phyloP scores from a whole-genome alignment of 2,329 filamentous ascomycete genomes.

The Ophiocordyceps camponoti-saundersi region DNA sequence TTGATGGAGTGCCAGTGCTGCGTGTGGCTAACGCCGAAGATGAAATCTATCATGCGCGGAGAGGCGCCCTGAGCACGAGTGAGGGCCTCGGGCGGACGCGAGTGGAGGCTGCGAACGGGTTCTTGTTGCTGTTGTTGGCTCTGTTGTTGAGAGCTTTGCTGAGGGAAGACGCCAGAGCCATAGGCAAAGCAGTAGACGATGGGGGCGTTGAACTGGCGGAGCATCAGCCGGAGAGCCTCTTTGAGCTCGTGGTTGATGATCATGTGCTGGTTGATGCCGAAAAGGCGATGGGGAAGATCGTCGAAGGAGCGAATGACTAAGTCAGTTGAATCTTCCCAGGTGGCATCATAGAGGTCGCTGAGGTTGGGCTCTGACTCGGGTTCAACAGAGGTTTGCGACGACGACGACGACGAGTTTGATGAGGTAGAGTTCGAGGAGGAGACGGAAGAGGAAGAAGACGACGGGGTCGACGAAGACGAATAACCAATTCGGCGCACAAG shows the following conservation, averaged over 20 bases:
- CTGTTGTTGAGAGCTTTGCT: slow-evolving; percentile 32
- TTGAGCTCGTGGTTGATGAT: slow-evolving; percentile 92
- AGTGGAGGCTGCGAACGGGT: slow-evolving; percentile 50
- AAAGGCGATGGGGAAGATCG: slow-evolving; percentile 34
- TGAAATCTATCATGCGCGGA: slow-evolving; percentile 97
- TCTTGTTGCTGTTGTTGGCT: slow-evolving; percentile 34
- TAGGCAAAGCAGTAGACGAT: slow-evolving; percentile 97
- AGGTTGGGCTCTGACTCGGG: slow-evolving; percentile 3
- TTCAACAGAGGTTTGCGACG: background rate
- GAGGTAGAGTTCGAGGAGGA: background rate
- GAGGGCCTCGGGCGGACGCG: slow-evolving; percentile 65
- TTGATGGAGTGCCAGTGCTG: slow-evolving; percentile 97
- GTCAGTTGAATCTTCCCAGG: slow-evolving; percentile 26
- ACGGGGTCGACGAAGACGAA: background rate
- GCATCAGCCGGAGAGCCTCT: slow-evolving; percentile 67
- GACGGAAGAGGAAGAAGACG: background rate
- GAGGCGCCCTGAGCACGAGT: slow-evolving; percentile 71
- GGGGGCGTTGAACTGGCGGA: slow-evolving; percentile 83
- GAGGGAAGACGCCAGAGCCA: slow-evolving; percentile 89
- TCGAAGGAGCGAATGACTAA: slow-evolving; percentile 24
- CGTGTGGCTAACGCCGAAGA: slow-evolving; percentile 85
- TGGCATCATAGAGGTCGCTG: slow-evolving; percentile 17
- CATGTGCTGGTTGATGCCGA: slow-evolving; percentile 94
- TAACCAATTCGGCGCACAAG: background rate
- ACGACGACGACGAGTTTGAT: background rate